A percentile compares a stretch with the other conserved stretches of the same genome.
phyloP scores from a whole-genome alignment of 768 basidiomycete genomes.

The Mycena amicta region DNA sequence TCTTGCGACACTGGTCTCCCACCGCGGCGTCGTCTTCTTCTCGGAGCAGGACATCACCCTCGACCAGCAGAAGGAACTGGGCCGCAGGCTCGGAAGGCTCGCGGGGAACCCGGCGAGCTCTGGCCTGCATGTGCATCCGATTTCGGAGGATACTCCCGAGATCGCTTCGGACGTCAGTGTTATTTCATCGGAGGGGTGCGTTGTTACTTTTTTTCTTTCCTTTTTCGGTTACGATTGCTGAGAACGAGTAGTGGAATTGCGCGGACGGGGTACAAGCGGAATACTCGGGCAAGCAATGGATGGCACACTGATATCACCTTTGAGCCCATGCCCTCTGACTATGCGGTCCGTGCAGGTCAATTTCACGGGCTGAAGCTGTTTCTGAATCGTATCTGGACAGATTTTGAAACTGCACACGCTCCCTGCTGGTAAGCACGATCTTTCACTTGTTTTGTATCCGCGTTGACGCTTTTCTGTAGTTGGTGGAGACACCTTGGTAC shows the following conservation, averaged over 20 bases:
- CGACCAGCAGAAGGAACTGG: constrained; percentile 54
- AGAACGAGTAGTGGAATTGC: constrained; percentile 46
- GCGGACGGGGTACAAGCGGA: constrained; percentile 33
- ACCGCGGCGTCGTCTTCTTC: constrained; percentile 70
- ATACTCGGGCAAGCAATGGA: constrained; percentile 42
- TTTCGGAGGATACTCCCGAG: constrained; percentile 50
- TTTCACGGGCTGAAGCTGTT: too few species aligned
- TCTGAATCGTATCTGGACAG: too few species aligned
- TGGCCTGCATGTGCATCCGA: constrained; percentile 59
- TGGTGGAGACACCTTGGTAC: constrained; percentile 47
- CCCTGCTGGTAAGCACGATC: constrained; percentile 31
- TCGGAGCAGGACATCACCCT: constrained; percentile 52
- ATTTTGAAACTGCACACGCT: constrained; percentile 45
- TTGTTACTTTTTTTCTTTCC: background rate
- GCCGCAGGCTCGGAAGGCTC: constrained; percentile 48
- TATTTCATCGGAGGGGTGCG: constrained; percentile 47
- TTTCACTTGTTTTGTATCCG: background rate
- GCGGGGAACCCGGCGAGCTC: constrained; percentile 50
- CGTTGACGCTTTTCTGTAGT: constrained; percentile 15
- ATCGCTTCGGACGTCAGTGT: constrained; percentile 57
- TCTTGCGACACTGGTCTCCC: constrained; percentile 53
- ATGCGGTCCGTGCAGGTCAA: constrained; percentile 46
- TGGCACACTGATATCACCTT: constrained; percentile 67
- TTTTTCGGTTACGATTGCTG: too few species aligned
- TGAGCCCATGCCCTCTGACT: constrained; percentile 62